Evolutionary conservation across 805 yeast genomes (phyloP), one percentile per base, ranked within the genome.

Genomic region (Candida ascalaphidarum): DNA sequence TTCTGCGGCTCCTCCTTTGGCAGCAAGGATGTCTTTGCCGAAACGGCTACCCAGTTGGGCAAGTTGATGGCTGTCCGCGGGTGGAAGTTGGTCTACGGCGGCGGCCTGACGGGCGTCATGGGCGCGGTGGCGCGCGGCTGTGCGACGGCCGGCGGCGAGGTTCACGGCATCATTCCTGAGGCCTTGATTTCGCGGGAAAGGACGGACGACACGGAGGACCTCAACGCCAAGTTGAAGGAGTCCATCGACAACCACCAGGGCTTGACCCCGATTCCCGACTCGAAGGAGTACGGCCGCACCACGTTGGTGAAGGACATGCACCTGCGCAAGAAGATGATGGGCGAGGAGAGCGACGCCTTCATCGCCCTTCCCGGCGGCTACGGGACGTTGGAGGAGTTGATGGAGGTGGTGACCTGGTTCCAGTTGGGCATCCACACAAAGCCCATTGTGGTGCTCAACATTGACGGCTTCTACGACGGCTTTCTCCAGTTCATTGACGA

Each of bases 361-460:
- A 72, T 85, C 25, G 94, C 95, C 0, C 66, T 85, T 59, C 95
- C 95, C 10, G 95, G 95, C 37, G 95, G 95, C 3, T 84, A 76
- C 50, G 95, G 95, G 28, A 84, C 94, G 6, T 57, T 83, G 48
- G 95, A 85, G 55, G 95, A 85, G 57, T 64, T 85, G 36, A 77
- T 84, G 78, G 95, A 85, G 60, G 80, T 83, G 31, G 80, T 81
- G 34, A 85, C 95, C 4, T 85, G 95, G 95, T 74, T 77, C 27
- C 95, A 85, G 61, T 65, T 85, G 43, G 92, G 88, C 19, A 84
- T 85, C 40, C 95, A 85, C 53, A 59, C 65, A 36, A 80, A 80
- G 52, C 95, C 95, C 17, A 74, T 85, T 43, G 77, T 85, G 11
- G 47, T 85, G 23, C 77, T 76, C 57, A 85, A 85, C 55, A 67